Evolutionary conservation across 2,329 filamentous ascomycete genomes (phyloP), one percentile per base, ranked within the genome.

Genomic region (Fusarium guadeloupense): DNA sequence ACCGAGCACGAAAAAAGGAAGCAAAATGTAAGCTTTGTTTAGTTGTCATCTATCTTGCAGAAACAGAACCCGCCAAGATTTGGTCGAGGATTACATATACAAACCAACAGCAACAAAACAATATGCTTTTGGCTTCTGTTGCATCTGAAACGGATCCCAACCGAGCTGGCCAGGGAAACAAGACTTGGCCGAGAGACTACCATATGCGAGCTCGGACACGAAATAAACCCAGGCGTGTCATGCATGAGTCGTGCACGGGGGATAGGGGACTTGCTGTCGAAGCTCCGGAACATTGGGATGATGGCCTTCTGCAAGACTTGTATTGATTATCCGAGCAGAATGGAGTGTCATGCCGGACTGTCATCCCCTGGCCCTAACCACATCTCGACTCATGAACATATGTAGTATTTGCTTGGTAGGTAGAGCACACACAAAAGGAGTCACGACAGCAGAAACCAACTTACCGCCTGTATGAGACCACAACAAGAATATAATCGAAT

Each of bases 291-390:
- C 40, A 31, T 35, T 41, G 33, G 28, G 31, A 21, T 43, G 23
- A 33, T 38, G 17, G 48, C 48, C 44, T n/a, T 42, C 40, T 50
- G 50, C 28, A 43, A 48, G 47, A 37, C 20, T 47, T 34, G 12
- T 49, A 28, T 20, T 54, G 26, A 33, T 23, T 28, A 47, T 25
- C 23, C 39, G 51, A 47, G 41, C 28, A 49, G 43, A 54, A 61
- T 51, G 64, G 62, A 50, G 31, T 64, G 62, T 53, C 59, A 64
- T 59, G n/a, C n/a, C n/a, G n/a, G n/a, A n/a, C n/a, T n/a, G 50
- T 38, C 37, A 28, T 31, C 31, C 30, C 25, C 34, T 51, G 35
- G 44, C 44, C 38, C 49, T 42, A 55, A 41, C 43, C 28, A 41
- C 41, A 44, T 42, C 47, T 39, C 44, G 63, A 62, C 54, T 60